These are phyloP conservation scores for Xylaria sp. DNA, from an alignment of 2,329 filamentous ascomycete species.

Conservation along the genomic window DNA sequence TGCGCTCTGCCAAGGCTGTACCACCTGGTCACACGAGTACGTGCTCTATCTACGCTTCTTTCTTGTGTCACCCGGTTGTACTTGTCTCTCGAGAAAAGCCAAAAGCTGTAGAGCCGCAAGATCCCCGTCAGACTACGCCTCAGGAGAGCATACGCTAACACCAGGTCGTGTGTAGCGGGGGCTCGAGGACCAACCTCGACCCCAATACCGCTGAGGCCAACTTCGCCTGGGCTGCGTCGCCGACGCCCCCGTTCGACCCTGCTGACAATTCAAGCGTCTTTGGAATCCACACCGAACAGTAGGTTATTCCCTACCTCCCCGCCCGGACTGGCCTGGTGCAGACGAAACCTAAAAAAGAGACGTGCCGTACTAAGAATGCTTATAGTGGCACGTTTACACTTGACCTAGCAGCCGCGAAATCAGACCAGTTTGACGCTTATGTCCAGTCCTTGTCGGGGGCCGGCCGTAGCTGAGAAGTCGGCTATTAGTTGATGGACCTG, in stretches of 20 bases:
- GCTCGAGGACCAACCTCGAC: constrained; percentile 19
- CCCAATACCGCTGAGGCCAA: constrained; percentile 22
- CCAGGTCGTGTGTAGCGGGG: constrained; percentile 11
- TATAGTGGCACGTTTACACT: constrained; percentile 17
- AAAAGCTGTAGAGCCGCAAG: neutral
- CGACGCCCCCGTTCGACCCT: constrained; percentile 18
- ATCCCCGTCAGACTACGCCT: neutral
- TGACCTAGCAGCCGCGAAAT: constrained; percentile 22
- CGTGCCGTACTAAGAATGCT: neutral
- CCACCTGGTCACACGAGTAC: constrained; percentile 32
- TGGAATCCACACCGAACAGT: constrained; percentile 25
- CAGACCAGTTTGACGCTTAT: constrained; percentile 20
- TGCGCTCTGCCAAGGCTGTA: constrained; percentile 44
- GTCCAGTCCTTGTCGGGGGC: neutral
- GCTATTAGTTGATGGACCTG: no score
- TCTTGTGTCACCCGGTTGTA: neutral
- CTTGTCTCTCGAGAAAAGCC: no score
- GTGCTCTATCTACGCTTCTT: neutral
- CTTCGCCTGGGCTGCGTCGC: constrained; percentile 26
- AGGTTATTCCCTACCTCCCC: neutral
- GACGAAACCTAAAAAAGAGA: no score
- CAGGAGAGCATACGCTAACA: neutral
- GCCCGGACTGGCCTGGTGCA: neutral
- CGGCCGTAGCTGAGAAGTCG: neutral
- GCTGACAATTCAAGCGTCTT: constrained; percentile 18